These are phyloP conservation scores for Cylindricascospora bacillispora DNA, from an alignment of 1,139 yeast genomes.

Conservation along the genomic window DNA sequence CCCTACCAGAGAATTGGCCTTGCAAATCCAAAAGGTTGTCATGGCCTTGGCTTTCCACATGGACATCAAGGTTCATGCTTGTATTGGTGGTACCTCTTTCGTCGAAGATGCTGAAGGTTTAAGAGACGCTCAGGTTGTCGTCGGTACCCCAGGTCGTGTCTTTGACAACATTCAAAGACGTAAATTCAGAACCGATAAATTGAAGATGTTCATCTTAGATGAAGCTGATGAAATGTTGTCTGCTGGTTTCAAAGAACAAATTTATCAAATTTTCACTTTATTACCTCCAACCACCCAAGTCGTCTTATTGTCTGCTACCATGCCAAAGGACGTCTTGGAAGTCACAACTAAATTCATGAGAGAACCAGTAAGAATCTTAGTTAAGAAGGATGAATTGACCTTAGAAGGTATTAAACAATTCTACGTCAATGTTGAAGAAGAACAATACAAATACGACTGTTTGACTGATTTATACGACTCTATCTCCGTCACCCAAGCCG, in stretches of 20 bases:
- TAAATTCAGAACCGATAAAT: slow-evolving; percentile 73
- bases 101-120: slow-evolving; percentile 87
- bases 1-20: slow-evolving; percentile 98
- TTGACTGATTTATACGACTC: slow-evolving; percentile 95
- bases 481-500: slow-evolving; percentile 96
- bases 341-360: slow-evolving; percentile 96
- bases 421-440: slow-evolving; percentile 88
- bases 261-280: slow-evolving; percentile 89
- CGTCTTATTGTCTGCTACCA: slow-evolving; percentile 91
- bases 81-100: slow-evolving; percentile 96
- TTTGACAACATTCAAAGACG: slow-evolving; percentile 95
- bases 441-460: slow-evolving; percentile 89
- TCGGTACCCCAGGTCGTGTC: slow-evolving; percentile 99
- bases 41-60: slow-evolving; percentile 88
- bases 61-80: slow-evolving; percentile 91
- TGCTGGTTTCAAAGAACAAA: slow-evolving; percentile 95
- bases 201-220: slow-evolving; percentile 95
- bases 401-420: slow-evolving; percentile 97
- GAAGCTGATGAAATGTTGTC: slow-evolving; percentile 99
- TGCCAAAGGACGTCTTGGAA: slow-evolving; percentile 95
- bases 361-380: slow-evolving; percentile 93
- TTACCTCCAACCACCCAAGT: slow-evolving; percentile 94
- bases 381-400: slow-evolving; percentile 96
- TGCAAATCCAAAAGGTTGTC: slow-evolving; percentile 95
- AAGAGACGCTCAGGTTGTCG: slow-evolving; percentile 84